Percentiles rank a stretch among this genome's conserved stretches.
Conservation (phyloP, 2,329 filamentous ascomycete species). For the Pyricularia sp. region DNA sequence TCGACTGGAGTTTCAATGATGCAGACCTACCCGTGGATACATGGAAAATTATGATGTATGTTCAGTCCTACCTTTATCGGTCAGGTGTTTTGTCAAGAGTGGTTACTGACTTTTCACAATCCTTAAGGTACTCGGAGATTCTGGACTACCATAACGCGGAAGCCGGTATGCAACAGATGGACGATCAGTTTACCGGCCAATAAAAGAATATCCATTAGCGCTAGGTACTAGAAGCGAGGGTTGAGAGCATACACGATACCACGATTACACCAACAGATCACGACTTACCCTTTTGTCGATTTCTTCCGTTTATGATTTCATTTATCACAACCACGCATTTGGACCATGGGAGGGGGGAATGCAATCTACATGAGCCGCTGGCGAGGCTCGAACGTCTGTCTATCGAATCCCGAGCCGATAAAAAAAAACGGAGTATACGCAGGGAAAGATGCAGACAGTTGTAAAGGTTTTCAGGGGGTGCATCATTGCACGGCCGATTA, state of each 20-base stretch:
- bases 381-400: not conserved
- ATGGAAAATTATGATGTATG: slow-evolving; percentile 99
- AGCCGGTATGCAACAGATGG: slow-evolving; percentile 26
- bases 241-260: slow-evolving; percentile 3
- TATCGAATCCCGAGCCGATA: not conserved
- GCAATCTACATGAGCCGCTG: not conserved
- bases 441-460: not conserved
- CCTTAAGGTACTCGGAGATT: slow-evolving; percentile 91
- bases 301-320: not conserved
- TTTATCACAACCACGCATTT: not conserved
- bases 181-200: slow-evolving; percentile 26
- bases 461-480: not conserved
- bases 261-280: not conserved
- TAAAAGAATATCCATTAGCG: slow-evolving; percentile 10
- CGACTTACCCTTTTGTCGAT: not conserved
- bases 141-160: slow-evolving; percentile 97
- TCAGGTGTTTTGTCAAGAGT: not conserved
- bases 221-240: not conserved
- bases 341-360: not conserved
- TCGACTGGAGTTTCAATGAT: slow-evolving; percentile 99
- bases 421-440: not conserved
- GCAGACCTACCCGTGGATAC: slow-evolving; percentile 93
- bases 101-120: not conserved
- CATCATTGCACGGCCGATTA: not conserved
- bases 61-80: slow-evolving; percentile 20